Evolutionary conservation across 108 stramenopile genomes (phyloP).

Genomic region (Nitzschia sp.): DNA sequence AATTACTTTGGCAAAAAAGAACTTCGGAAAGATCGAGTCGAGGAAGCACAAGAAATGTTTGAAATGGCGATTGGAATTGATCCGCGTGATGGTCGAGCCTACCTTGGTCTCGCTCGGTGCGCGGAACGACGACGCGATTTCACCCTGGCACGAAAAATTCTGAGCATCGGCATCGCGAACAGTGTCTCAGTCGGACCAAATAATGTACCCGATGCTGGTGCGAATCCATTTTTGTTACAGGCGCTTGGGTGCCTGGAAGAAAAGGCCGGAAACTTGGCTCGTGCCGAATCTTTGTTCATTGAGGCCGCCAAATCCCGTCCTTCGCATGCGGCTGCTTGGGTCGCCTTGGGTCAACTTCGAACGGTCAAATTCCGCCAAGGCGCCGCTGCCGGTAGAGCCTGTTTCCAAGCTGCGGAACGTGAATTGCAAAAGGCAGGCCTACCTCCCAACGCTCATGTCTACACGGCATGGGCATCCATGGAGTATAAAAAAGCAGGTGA

Average conservation of each 20-base stretch:
- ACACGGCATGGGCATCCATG: slow-evolving; percentile 87
- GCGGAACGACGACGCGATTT: slow-evolving; percentile 78
- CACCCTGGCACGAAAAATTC: slow-evolving; percentile 53
- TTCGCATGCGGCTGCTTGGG: slow-evolving; percentile 88
- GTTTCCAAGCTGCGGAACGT: slow-evolving; percentile 72
- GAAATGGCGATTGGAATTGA: slow-evolving; percentile 53
- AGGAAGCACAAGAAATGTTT: slow-evolving; percentile 38
- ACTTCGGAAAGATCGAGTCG: slow-evolving; percentile 33
- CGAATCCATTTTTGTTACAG: slow-evolving; percentile 85
- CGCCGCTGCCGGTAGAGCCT: slow-evolving; percentile 68
- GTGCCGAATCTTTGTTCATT: slow-evolving; percentile 78
- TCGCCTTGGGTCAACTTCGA: slow-evolving; percentile 80
- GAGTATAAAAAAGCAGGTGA: slow-evolving; percentile 77
- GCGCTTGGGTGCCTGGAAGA: slow-evolving; percentile 82
- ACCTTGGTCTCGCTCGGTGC: slow-evolving; percentile 80
- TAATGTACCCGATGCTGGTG: slow-evolving; percentile 51
- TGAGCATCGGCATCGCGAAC: slow-evolving; percentile 62
- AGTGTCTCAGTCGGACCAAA: slow-evolving; percentile 29
- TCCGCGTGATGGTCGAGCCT: slow-evolving; percentile 81
- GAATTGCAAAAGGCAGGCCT: slow-evolving; percentile 64
- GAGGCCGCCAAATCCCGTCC: slow-evolving; percentile 64
- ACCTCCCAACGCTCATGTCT: slow-evolving; percentile 70
- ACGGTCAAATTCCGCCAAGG: slow-evolving; percentile 79
- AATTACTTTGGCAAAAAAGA: slow-evolving; percentile 76
- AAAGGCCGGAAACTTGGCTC: slow-evolving; percentile 63